Percentiles rank a stretch among this genome's conserved stretches.
Evolutionary conservation across 176 grass and related monocot species (phyloP).

Genomic region (Microstegium vimineum): DNA sequence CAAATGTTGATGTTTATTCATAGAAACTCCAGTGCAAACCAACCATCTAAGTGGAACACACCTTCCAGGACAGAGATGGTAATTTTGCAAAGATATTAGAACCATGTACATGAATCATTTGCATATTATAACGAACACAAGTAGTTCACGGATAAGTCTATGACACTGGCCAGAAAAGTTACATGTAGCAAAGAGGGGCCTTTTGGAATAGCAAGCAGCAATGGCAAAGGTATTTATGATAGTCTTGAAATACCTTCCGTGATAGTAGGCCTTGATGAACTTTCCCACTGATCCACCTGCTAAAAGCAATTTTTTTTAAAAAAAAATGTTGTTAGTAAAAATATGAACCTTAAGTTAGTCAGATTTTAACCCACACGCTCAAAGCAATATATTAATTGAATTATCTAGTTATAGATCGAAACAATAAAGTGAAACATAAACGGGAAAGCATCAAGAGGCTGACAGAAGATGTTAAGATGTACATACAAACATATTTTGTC

Average conservation of each 20-base stretch:
- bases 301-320: background rate
- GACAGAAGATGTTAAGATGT: too few species aligned
- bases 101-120: background rate
- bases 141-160: background rate
- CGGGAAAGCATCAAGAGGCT: too few species aligned
- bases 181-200: slow-evolving; percentile 59
- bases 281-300: background rate
- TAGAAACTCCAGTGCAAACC: slow-evolving; percentile 44
- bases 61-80: slow-evolving; percentile 60
- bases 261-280: background rate
- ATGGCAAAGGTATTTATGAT: slow-evolving; percentile 76
- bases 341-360: background rate
- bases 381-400: too few species aligned
- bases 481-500: too few species aligned
- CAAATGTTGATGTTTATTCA: slow-evolving; percentile 79
- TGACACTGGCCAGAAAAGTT: slow-evolving; percentile 32
- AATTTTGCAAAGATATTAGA: slow-evolving; percentile 27
- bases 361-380: background rate
- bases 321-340: background rate
- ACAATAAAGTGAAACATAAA: too few species aligned
- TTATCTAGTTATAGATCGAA: too few species aligned
- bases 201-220: slow-evolving; percentile 60
- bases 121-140: background rate
- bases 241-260: slow-evolving; percentile 73
- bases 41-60: slow-evolving; percentile 36